phyloP scores from a whole-genome alignment of 495 filamentous ascomycete species.

The Podospora pseudopauciseta region DNA sequence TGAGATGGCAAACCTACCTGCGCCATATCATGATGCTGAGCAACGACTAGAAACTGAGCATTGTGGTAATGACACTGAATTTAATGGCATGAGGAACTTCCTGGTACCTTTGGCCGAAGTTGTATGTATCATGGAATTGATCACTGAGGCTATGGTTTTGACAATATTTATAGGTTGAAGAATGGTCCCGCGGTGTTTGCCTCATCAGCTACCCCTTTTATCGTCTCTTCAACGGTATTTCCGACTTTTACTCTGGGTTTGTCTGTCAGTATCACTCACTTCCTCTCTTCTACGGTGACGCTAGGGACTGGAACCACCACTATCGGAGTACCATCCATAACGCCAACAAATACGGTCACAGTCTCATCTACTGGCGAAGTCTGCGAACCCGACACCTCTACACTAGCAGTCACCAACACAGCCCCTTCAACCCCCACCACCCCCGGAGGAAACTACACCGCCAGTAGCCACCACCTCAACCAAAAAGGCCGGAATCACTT shows the following conservation, averaged over 20 bases:
- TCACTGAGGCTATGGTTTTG: neutral
- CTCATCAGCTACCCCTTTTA: neutral
- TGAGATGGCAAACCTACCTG: slow-evolving; percentile 32
- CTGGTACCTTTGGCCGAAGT: slow-evolving; percentile 25
- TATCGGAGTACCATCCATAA: neutral
- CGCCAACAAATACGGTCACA: neutral
- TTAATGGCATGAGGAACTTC: slow-evolving; percentile 28
- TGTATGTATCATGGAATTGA: slow-evolving; percentile 12
- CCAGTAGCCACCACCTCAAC: neutral
- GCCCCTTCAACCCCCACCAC: too few species aligned
- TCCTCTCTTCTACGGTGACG: neutral
- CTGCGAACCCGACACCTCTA: neutral
- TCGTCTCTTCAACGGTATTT: neutral
- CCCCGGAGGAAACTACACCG: too few species aligned
- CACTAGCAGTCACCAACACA: neutral
- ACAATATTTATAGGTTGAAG: slow-evolving; percentile 14
- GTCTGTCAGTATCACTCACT: neutral
- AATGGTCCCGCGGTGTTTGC: slow-evolving; percentile 43
- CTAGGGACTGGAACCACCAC: neutral
- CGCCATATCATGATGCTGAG: slow-evolving; percentile 19
- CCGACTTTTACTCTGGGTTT: neutral
- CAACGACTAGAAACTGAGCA: slow-evolving; percentile 17
- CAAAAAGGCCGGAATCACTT: neutral
- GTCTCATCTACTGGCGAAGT: neutral
- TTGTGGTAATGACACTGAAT: slow-evolving; percentile 23